A percentile compares a stretch with the other conserved stretches of the same genome.
Conservation (phyloP, 2,329 filamentous ascomycete genomes). For the Zopfia rhizophila region DNA sequence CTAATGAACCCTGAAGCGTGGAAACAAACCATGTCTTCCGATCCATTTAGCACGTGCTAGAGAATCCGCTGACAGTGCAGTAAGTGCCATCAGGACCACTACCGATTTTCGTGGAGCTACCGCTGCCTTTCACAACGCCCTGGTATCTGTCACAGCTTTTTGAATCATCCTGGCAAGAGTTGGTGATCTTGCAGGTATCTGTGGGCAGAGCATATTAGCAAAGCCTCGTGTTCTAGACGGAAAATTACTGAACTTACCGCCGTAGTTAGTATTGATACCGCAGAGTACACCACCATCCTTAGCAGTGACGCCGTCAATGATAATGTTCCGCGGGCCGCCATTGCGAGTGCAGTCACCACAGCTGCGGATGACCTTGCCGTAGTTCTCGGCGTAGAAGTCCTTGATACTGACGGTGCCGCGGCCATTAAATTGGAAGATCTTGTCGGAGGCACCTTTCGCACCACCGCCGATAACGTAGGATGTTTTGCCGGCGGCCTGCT, state of each 20-base stretch:
- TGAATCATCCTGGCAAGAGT: conserved; percentile 21
- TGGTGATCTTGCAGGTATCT: conserved; percentile 26
- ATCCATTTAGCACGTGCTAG: conserved; percentile 16
- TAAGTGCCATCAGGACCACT: conserved; percentile 23
- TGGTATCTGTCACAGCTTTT: conserved; percentile 26
- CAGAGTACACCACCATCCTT: conserved; percentile 29
- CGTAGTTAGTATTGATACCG: conserved; percentile 60
- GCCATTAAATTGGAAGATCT: conserved; percentile 38
- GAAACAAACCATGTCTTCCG: too few species aligned
- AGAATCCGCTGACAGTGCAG: conserved; percentile 17
- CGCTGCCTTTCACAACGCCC: conserved; percentile 24
- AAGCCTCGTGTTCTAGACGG: too few species aligned
- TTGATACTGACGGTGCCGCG: conserved; percentile 31
- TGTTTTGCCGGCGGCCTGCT: conserved; percentile 11
- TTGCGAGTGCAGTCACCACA: conserved; percentile 51
- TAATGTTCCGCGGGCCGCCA: conserved; percentile 51
- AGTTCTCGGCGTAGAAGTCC: conserved; percentile 32
- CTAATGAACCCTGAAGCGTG: too few species aligned
- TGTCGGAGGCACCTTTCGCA: conserved; percentile 30
- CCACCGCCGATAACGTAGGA: conserved; percentile 32
- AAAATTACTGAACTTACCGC: conserved; percentile 41
- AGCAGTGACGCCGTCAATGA: conserved; percentile 47
- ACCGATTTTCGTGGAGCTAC: conserved; percentile 20
- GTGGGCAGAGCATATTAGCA: too few species aligned
- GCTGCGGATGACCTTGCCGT: conserved; percentile 32